Percentiles rank a stretch among this genome's conserved stretches.
Conservation (phyloP, 2,329 filamentous ascomycete species). For the Clonostachys sp. region DNA sequence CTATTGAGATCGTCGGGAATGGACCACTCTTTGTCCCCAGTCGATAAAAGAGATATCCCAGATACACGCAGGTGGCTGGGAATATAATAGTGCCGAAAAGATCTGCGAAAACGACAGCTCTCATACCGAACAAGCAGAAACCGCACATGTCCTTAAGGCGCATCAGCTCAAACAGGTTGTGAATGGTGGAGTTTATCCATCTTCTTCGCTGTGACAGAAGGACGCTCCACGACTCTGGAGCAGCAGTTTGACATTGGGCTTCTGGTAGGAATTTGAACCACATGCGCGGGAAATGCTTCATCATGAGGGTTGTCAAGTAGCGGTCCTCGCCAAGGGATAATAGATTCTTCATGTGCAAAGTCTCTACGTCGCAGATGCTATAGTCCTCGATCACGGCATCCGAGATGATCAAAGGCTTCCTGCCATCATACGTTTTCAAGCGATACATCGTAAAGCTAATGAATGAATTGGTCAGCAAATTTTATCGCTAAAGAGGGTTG, state of each 20-base stretch:
- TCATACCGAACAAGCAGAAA: conserved; percentile 98
- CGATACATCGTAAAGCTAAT: conserved; percentile 97
- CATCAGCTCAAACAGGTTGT: conserved; percentile 90
- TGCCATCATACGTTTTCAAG: conserved; percentile 86
- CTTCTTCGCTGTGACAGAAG: conserved; percentile 95
- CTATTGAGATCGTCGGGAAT: conserved; percentile 82
- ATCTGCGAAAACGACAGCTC: conserved; percentile 93
- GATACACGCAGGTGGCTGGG: conserved; percentile 81
- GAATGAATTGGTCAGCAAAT: conserved; percentile 25
- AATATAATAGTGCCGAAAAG: conserved; percentile 89
- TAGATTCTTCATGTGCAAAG: conserved; percentile 94
- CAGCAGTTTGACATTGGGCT: conserved; percentile 88
- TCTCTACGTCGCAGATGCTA: conserved; percentile 83
- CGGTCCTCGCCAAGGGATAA: conserved; percentile 94
- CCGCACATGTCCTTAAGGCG: conserved; percentile 91
- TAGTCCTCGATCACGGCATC: conserved; percentile 87
- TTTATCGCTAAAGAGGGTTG: neutral
- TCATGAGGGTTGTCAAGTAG: conserved; percentile 96
- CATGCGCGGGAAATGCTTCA: conserved; percentile 93
- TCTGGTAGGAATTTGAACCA: conserved; percentile 94
- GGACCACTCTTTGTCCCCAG: conserved; percentile 65
- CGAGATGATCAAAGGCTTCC: conserved; percentile 89
- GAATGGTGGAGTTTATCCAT: conserved; percentile 99
- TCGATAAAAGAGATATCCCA: conserved; percentile 81
- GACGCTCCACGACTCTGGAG: conserved; percentile 90